These are phyloP conservation scores for Tilletia horrida DNA, from an alignment of 1,284 basidiomycete species.

Conservation along the genomic window DNA sequence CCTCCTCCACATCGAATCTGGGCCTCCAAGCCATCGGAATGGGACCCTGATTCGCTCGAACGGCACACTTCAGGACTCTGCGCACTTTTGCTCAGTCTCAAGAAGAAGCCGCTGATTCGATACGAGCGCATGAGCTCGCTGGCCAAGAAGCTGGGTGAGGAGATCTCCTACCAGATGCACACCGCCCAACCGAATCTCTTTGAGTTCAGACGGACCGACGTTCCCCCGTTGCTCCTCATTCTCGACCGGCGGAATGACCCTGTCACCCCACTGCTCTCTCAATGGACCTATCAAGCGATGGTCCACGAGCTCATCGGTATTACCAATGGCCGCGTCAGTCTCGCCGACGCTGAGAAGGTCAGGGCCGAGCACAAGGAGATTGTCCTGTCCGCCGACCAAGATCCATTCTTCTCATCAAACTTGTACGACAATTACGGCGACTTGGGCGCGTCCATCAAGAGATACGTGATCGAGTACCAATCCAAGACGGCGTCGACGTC, in stretches of 20 bases:
- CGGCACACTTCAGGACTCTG: slow-evolving; percentile 77
- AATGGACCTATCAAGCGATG: slow-evolving; percentile 99
- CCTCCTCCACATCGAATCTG: slow-evolving; percentile 62
- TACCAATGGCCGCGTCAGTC: slow-evolving; percentile 84
- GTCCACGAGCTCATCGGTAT: slow-evolving; percentile 94
- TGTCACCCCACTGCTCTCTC: slow-evolving; percentile 91
- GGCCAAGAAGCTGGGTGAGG: slow-evolving; percentile 81
- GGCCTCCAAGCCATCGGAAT: slow-evolving; percentile 62
- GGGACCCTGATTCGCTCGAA: slow-evolving; percentile 71
- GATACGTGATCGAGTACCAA: slow-evolving; percentile 93
- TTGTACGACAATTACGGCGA: slow-evolving; percentile 95
- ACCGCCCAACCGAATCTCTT: slow-evolving; percentile 55
- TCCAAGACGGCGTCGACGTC: slow-evolving; percentile 70
- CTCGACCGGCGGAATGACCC: slow-evolving; percentile 91
- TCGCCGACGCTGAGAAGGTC: slow-evolving; percentile 80
- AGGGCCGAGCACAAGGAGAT: slow-evolving; percentile 87
- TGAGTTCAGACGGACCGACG: slow-evolving; percentile 61
- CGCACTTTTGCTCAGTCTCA: slow-evolving; percentile 84
- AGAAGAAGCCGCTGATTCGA: slow-evolving; percentile 89
- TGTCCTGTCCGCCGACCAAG: slow-evolving; percentile 83
- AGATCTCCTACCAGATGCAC: slow-evolving; percentile 65
- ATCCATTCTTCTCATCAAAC: slow-evolving; percentile 90
- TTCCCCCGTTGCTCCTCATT: slow-evolving; percentile 61
- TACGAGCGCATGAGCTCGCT: slow-evolving; percentile 91
- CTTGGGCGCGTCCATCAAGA: slow-evolving; percentile 84